These are phyloP conservation scores for Fusarium avenaceum DNA, from an alignment of 2,329 filamentous ascomycete species.

Conservation along the genomic window DNA sequence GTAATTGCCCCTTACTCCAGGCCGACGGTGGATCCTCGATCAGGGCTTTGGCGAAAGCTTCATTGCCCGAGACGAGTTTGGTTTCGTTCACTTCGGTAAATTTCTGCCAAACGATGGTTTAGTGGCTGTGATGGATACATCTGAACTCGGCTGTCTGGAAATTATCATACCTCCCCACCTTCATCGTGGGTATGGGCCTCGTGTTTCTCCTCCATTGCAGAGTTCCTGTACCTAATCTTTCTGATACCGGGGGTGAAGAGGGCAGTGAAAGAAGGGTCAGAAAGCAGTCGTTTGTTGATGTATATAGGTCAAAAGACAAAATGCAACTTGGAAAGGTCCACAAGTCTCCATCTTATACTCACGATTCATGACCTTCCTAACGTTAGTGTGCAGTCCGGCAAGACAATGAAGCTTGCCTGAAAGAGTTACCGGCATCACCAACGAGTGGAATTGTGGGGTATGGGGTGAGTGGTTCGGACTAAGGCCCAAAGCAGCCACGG, in stretches of 20 bases:
- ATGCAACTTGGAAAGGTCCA: too few relatives aligned
- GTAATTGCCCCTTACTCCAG: not conserved
- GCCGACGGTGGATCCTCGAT: not conserved
- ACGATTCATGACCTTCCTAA: too few relatives aligned
- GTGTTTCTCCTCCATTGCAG: not conserved
- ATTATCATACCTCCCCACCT: not conserved
- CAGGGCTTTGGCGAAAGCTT: constrained; percentile 5
- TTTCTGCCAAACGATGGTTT: not conserved
- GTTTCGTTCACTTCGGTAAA: not conserved
- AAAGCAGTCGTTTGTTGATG: too few relatives aligned
- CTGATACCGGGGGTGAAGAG: not conserved
- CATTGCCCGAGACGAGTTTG: not conserved
- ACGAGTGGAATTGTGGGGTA: not conserved
- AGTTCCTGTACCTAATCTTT: too few relatives aligned
- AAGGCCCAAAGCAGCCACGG: not conserved
- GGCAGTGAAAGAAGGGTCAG: too few relatives aligned
- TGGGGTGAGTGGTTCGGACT: not conserved
- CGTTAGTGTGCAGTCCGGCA: too few relatives aligned
- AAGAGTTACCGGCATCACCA: too few relatives aligned
- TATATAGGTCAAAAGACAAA: too few relatives aligned
- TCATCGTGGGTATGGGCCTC: not conserved
- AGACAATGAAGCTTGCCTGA: too few relatives aligned
- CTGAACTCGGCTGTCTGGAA: too few relatives aligned
- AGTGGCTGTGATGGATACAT: too few relatives aligned
- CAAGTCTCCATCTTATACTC: too few relatives aligned